Conservation (phyloP, 2,329 filamentous ascomycete species). For the Apiospora saccharicola region DNA sequence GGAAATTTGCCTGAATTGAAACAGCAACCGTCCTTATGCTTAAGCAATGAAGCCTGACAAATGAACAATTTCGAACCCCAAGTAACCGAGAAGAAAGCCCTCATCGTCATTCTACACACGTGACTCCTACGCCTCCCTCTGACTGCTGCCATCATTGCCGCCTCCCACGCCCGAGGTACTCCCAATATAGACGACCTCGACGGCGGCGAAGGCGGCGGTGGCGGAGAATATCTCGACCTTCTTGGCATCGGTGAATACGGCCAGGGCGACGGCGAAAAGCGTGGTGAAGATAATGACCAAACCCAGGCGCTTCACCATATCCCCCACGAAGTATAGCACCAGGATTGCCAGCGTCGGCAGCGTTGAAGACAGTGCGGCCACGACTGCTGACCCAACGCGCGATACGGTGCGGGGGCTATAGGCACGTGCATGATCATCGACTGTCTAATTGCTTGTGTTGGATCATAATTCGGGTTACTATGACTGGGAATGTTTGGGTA, state of each 20-base stretch:
- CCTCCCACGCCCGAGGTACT: neutral
- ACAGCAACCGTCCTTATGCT: no score
- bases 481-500: no score
- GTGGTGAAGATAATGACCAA: neutral
- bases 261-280: neutral
- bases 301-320: neutral
- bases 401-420: neutral
- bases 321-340: neutral
- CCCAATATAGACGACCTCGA: neutral
- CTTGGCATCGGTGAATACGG: neutral
- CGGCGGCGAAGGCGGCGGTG: neutral
- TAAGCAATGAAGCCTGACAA: no score
- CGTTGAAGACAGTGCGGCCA: neutral
- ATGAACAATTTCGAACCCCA: no score
- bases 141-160: no score
- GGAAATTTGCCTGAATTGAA: neutral
- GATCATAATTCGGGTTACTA: no score
- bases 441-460: no score
- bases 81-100: no score
- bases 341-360: neutral
- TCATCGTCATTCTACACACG: no score
- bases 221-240: neutral
- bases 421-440: no score
- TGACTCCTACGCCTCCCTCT: no score
- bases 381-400: neutral